These are phyloP conservation scores for Salix koriyanagi DNA, from an alignment of 345 rosid genomes.

Conservation along the genomic window DNA sequence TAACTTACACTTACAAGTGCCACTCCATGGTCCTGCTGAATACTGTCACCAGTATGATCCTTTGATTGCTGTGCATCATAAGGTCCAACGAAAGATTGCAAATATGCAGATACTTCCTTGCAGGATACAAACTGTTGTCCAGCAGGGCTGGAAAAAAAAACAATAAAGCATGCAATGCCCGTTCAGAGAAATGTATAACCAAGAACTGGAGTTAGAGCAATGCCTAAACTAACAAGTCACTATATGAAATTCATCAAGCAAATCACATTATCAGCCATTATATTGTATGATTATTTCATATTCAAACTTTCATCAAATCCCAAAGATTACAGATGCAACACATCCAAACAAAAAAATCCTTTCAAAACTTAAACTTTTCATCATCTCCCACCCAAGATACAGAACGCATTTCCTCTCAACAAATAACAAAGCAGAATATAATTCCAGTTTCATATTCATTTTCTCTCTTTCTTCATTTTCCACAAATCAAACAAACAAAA, in stretches of 20 bases:
- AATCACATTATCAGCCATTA: too few species aligned
- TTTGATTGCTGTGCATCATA: slow-evolving; percentile 18
- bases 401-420: neutral
- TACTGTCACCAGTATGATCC: slow-evolving; percentile 18
- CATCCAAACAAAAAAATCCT: neutral
- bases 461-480: neutral
- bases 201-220: neutral
- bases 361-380: neutral
- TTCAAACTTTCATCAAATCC: too few species aligned
- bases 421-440: too few species aligned
- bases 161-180: neutral
- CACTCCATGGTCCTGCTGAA: slow-evolving; percentile 22
- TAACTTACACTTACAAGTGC: slow-evolving; percentile 38
- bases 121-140: slow-evolving; percentile 69
- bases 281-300: too few species aligned
- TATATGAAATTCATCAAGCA: too few species aligned
- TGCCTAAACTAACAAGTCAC: too few species aligned
- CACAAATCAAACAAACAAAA: neutral
- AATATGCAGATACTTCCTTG: slow-evolving; percentile 58
- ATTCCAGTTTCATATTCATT: too few species aligned
- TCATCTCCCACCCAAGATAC: neutral
- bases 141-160: slow-evolving; percentile 42
- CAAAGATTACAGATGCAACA: neutral
- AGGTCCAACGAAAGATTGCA: slow-evolving; percentile 42
- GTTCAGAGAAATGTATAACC: neutral